A percentile compares a stretch with the other conserved stretches of the same genome.
Conservation (phyloP, 1,139 yeast genomes). For the Diutina rugosa region DNA sequence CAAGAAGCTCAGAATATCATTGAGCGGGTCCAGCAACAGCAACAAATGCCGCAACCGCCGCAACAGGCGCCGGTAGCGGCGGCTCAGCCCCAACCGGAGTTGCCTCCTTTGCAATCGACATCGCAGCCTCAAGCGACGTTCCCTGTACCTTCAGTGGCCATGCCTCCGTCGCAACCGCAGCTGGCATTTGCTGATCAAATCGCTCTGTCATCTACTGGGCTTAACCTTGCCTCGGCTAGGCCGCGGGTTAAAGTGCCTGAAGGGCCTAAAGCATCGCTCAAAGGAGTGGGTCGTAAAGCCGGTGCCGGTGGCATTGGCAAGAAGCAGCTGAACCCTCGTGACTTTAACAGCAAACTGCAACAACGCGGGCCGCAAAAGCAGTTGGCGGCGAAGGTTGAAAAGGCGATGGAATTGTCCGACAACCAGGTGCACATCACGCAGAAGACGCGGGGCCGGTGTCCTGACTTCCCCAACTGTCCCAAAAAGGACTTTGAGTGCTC, state of each 20-base stretch:
- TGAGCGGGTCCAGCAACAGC: conserved; percentile 4
- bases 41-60: background rate
- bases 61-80: conserved; percentile 3
- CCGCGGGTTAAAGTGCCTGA: background rate
- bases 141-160: background rate
- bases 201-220: background rate
- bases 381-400: conserved; percentile 21
- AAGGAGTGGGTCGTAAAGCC: background rate
- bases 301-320: background rate
- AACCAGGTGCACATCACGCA: conserved; percentile 11
- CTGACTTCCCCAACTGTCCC: conserved; percentile 63
- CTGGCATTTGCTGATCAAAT: conserved; percentile 1
- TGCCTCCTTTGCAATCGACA: conserved; percentile 8
- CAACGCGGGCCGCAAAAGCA: conserved; percentile 21
- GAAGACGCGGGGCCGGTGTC: conserved; percentile 51
- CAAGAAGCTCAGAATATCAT: conserved; percentile 36
- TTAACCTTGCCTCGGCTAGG: background rate
- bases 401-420: conserved; percentile 22
- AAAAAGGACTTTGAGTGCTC: conserved; percentile 42
- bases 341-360: conserved; percentile 10
- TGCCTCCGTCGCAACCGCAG: background rate
- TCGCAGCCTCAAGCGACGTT: conserved; percentile 3
- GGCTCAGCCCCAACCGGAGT: conserved; percentile 6
- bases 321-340: conserved; percentile 3
- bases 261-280: background rate